These are phyloP conservation scores for Ceratorhiza oryzae-sativae DNA, from an alignment of 1,284 basidiomycete genomes.

Conservation along the genomic window DNA sequence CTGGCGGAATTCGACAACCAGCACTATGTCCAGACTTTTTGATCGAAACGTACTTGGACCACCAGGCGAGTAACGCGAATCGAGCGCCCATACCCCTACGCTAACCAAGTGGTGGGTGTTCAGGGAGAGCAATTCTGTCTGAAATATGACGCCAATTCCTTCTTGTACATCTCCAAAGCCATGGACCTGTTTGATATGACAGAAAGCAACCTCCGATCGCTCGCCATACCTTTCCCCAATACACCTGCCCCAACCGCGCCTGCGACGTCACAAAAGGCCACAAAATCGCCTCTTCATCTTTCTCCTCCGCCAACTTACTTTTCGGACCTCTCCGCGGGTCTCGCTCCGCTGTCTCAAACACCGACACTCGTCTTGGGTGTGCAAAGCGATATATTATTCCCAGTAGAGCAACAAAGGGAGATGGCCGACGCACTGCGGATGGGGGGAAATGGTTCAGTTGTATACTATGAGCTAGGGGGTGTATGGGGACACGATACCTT, in stretches of 20 bases:
- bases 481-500: constrained; percentile 99
- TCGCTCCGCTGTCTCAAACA: constrained; percentile 76
- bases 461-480: constrained; percentile 97
- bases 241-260: constrained; percentile 48
- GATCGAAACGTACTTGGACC: constrained; percentile 98
- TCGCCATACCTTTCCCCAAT: constrained; percentile 57
- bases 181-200: constrained; percentile 99
- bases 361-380: constrained; percentile 92
- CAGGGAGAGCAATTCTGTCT: constrained; percentile 95
- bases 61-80: constrained; percentile 65
- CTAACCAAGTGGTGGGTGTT: neutral
- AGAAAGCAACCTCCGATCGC: constrained; percentile 71
- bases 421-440: constrained; percentile 90
- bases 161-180: constrained; percentile 98
- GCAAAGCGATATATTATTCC: constrained; percentile 96
- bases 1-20: constrained; percentile 58
- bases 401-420: constrained; percentile 97
- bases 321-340: constrained; percentile 81
- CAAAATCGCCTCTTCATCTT: constrained; percentile 55
- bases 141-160: constrained; percentile 98
- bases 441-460: constrained; percentile 86
- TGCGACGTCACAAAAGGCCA: constrained; percentile 44
- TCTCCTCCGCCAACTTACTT: constrained; percentile 76
- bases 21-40: constrained; percentile 95
- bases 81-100: neutral